phyloP scores from a whole-genome alignment of 2,329 filamentous ascomycete genomes.

The Ophiostoma populinum region DNA sequence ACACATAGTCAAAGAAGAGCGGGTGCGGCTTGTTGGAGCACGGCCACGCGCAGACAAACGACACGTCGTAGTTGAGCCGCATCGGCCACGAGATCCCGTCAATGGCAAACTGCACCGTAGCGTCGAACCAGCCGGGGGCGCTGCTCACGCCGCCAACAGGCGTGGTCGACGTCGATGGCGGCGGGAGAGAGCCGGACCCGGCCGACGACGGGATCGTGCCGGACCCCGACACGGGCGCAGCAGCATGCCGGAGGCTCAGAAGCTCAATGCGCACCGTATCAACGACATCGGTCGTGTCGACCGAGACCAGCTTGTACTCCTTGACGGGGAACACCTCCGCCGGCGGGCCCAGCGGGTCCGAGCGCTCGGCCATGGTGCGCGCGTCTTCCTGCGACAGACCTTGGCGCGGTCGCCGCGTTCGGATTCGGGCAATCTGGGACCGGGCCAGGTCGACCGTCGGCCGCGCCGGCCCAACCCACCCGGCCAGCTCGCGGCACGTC shows the following conservation, averaged over 20 bases:
- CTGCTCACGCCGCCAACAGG: slow-evolving; percentile 1
- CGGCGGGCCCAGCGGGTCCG: slow-evolving; percentile 49
- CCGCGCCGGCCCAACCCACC: slow-evolving; percentile 58
- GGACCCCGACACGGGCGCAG: slow-evolving; percentile 1
- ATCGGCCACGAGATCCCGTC: slow-evolving; percentile 46
- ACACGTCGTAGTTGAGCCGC: slow-evolving; percentile 44
- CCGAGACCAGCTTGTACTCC: slow-evolving; percentile 47
- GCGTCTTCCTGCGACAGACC: slow-evolving; percentile 40
- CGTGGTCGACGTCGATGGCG: slow-evolving; percentile 1
- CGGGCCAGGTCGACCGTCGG: slow-evolving; percentile 49
- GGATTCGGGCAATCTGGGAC: slow-evolving; percentile 53
- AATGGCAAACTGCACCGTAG: slow-evolving; percentile 46
- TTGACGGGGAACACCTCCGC: slow-evolving; percentile 44
- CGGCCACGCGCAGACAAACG: slow-evolving; percentile 48
- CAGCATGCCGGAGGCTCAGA: slow-evolving; percentile 32
- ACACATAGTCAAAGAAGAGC: slow-evolving; percentile 55
- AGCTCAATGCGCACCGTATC: slow-evolving; percentile 56
- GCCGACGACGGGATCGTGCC: slow-evolving; percentile 3
- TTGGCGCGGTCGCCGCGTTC: slow-evolving; percentile 40
- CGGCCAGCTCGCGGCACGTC: slow-evolving; percentile 51
- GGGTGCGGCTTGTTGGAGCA: slow-evolving; percentile 48
- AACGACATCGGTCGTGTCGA: slow-evolving; percentile 43
- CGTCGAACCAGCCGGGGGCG: slow-evolving; percentile 33
- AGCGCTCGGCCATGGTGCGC: slow-evolving; percentile 46
- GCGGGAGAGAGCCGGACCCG: slow-evolving; percentile 1